Evolutionary conservation across 768 basidiomycete genomes (phyloP).

Genomic region (Calocera viscosa): DNA sequence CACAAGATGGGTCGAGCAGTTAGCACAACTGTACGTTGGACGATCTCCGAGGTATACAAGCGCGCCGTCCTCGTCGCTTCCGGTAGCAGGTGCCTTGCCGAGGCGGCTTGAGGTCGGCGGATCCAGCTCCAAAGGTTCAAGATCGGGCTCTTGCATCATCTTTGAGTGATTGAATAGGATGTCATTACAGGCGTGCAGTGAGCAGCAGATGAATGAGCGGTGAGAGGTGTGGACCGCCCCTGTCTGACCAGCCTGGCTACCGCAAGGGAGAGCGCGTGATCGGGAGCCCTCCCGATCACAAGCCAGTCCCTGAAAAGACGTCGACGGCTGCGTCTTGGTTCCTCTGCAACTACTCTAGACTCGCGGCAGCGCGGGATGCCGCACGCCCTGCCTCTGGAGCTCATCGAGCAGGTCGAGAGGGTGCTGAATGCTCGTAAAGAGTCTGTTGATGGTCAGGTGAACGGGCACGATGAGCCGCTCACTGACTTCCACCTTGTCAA

Average conservation of each 20-base stretch:
- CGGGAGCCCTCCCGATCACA: neutral
- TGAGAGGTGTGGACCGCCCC: slow-evolving; percentile 1
- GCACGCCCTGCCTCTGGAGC: neutral
- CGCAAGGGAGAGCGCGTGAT: neutral
- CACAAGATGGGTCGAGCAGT: neutral
- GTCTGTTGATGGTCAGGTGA: neutral
- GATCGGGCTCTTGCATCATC: neutral
- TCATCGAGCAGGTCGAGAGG: slow-evolving; percentile 2
- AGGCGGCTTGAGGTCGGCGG: neutral
- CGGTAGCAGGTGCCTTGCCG: neutral
- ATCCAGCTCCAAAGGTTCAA: neutral
- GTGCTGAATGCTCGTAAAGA: slow-evolving; percentile 6
- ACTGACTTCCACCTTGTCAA: slow-evolving; percentile 16
- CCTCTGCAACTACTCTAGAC: slow-evolving; percentile 5
- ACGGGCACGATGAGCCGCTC: slow-evolving; percentile 9
- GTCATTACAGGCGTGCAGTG: neutral
- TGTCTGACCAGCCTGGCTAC: neutral
- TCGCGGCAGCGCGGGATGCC: slow-evolving; percentile 25
- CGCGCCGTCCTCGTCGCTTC: neutral
- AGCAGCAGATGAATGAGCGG: neutral
- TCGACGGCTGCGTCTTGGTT: neutral
- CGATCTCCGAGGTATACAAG: neutral
- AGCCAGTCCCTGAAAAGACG: neutral
- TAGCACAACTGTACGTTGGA: neutral
- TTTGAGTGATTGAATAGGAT: neutral